These are phyloP conservation scores for Geoglossum cookeanum DNA, from an alignment of 2,329 filamentous ascomycete genomes.

Conservation along the genomic window DNA sequence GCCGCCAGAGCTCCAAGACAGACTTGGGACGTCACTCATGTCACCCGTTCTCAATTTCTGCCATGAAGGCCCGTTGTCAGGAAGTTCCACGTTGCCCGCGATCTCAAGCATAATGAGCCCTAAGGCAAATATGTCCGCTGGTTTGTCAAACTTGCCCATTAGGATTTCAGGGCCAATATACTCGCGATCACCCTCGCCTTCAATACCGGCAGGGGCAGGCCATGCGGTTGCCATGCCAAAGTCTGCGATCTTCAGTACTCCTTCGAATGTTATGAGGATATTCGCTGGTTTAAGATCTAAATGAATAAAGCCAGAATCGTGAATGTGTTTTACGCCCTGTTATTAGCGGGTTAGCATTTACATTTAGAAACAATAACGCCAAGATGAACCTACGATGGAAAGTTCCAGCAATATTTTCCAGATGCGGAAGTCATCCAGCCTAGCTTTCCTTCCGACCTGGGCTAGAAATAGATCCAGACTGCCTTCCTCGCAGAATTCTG, in stretches of 20 bases:
- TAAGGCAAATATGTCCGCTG: conserved; percentile 83
- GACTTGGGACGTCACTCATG: conserved; percentile 68
- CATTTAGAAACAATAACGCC: not conserved
- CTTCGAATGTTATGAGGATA: conserved; percentile 63
- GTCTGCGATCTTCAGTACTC: conserved; percentile 67
- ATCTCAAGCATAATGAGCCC: conserved; percentile 91
- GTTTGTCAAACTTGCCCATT: conserved; percentile 68
- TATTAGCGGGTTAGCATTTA: conserved; percentile 15
- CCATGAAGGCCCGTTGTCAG: conserved; percentile 85
- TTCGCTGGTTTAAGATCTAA: conserved; percentile 76
- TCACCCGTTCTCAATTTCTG: conserved; percentile 76
- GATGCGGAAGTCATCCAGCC: conserved; percentile 90
- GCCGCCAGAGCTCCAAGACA: conserved; percentile 61
- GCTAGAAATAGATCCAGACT: conserved; percentile 72
- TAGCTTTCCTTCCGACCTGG: conserved; percentile 63
- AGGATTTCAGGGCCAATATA: conserved; percentile 93
- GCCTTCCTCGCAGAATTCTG: conserved; percentile 89
- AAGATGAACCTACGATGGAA: conserved; percentile 42
- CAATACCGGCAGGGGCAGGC: conserved; percentile 57
- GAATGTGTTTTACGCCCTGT: conserved; percentile 76
- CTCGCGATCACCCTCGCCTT: conserved; percentile 86
- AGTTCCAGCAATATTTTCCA: conserved; percentile 94
- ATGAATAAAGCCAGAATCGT: conserved; percentile 71
- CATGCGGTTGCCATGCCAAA: conserved; percentile 67
- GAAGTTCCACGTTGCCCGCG: conserved; percentile 80